phyloP scores from a whole-genome alignment of 1,139 yeast genomes.

The Magnusiomyces tetraspermus region DNA sequence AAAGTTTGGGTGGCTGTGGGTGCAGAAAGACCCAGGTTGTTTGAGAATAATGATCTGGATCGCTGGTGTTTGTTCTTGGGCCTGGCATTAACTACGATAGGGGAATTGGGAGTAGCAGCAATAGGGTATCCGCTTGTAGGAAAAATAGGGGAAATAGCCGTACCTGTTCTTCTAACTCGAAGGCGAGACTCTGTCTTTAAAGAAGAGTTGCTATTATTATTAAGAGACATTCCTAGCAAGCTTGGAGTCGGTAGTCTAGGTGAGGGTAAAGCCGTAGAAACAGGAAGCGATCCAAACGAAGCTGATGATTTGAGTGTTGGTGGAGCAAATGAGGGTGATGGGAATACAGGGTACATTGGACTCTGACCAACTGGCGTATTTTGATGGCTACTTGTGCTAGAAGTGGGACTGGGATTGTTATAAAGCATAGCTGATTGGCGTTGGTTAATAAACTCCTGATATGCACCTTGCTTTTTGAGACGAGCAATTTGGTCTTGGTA shows the following conservation, averaged over 20 bases:
- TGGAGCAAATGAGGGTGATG: neutral
- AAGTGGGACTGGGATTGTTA: neutral
- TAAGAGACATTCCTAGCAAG: neutral
- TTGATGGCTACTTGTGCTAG: neutral
- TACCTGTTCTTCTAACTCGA: neutral
- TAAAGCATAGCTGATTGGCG: conserved; percentile 2
- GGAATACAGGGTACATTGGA: neutral
- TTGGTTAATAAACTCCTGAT: conserved; percentile 3
- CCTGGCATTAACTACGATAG: neutral
- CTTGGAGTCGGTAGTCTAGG: neutral
- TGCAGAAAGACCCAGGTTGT: neutral
- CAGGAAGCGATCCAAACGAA: neutral
- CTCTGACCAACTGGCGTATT: neutral
- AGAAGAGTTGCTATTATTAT: neutral
- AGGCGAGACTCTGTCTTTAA: neutral
- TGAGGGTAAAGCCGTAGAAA: neutral
- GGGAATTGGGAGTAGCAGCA: neutral
- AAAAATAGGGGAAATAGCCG: neutral
- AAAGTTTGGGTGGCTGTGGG: neutral
- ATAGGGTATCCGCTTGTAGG: neutral
- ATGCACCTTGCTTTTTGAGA: conserved; percentile 10
- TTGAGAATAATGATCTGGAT: neutral
- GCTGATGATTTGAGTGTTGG: neutral
- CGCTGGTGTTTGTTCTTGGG: neutral
- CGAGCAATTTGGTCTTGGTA: conserved; percentile 26